Conservation (phyloP, 495 filamentous ascomycete species). For the Entonaema liquescens region DNA sequence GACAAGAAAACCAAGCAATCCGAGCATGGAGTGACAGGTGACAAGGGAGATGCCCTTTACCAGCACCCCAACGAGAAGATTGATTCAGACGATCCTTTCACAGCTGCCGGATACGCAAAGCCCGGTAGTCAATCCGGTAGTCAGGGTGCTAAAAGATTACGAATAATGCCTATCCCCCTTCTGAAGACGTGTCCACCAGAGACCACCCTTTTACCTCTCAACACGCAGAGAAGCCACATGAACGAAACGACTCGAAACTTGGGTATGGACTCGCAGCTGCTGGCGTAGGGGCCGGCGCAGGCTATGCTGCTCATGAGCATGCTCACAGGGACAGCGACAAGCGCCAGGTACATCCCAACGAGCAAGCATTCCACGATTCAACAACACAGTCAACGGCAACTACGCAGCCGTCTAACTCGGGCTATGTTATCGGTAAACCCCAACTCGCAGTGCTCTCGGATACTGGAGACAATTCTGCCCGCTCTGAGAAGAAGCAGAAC, state of each 20-base stretch:
- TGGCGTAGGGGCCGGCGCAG: slow-evolving; percentile 28
- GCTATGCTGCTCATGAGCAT: slow-evolving; percentile 27
- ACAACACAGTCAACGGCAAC: not conserved
- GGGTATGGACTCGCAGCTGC: slow-evolving; percentile 29
- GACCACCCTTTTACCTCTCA: slow-evolving; percentile 6
- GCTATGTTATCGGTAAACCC: slow-evolving; percentile 7
- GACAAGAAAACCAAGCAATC: slow-evolving; percentile 25
- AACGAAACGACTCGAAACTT: slow-evolving; percentile 4
- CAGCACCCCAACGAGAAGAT: slow-evolving; percentile 19
- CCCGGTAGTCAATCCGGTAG: slow-evolving; percentile 7
- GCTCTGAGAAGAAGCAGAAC: slow-evolving; percentile 1
- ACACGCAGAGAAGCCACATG: slow-evolving; percentile 1
- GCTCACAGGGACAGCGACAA: slow-evolving; percentile 2
- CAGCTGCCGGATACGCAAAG: not conserved
- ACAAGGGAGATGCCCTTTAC: slow-evolving; percentile 2
- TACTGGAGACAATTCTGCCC: not conserved
- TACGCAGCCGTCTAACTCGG: not conserved
- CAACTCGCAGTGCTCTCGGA: not conserved
- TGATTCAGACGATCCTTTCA: slow-evolving; percentile 8
- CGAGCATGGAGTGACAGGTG: not conserved
- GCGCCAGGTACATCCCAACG: not conserved
- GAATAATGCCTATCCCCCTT: not conserved
- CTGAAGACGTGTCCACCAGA: slow-evolving; percentile 2
- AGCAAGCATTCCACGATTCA: slow-evolving; percentile 1
- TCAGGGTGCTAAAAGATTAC: not conserved